These are phyloP conservation scores for Amaranthus tricolor DNA, from an alignment of 179 eudicot species.

Conservation along the genomic window DNA sequence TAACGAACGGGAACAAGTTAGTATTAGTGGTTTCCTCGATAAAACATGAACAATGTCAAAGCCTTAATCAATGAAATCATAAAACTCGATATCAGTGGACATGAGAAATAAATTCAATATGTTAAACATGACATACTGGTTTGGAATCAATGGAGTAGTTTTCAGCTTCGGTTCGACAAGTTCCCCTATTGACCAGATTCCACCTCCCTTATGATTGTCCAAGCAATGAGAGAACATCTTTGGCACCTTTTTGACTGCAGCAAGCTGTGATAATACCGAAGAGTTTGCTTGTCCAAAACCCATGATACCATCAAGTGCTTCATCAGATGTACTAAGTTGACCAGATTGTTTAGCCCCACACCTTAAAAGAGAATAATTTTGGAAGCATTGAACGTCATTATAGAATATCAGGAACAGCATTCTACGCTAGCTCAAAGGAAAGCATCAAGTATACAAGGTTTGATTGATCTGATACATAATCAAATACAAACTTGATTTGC, in stretches of 20 bases:
- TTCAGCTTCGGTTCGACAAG: constrained; percentile 67
- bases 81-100: no score
- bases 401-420: background rate
- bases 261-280: constrained; percentile 82
- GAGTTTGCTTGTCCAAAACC: constrained; percentile 91
- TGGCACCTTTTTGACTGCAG: constrained; percentile 56
- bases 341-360: constrained; percentile 77
- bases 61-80: no score
- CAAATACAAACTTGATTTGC: no score
- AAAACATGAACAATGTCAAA: no score
- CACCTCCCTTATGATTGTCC: constrained; percentile 72
- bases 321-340: constrained; percentile 48
- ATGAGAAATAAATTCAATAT: background rate
- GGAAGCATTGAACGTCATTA: constrained; percentile 8
- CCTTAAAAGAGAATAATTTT: constrained; percentile 28
- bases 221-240: constrained; percentile 80
- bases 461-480: no score
- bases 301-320: constrained; percentile 80
- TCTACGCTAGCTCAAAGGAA: no score
- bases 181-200: constrained; percentile 80
- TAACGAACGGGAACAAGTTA: no score
- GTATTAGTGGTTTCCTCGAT: no score
- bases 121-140: constrained; percentile 48
- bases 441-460: no score
- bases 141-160: constrained; percentile 54